Conservation (phyloP, 805 yeast species). For the Candida railenensis region DNA sequence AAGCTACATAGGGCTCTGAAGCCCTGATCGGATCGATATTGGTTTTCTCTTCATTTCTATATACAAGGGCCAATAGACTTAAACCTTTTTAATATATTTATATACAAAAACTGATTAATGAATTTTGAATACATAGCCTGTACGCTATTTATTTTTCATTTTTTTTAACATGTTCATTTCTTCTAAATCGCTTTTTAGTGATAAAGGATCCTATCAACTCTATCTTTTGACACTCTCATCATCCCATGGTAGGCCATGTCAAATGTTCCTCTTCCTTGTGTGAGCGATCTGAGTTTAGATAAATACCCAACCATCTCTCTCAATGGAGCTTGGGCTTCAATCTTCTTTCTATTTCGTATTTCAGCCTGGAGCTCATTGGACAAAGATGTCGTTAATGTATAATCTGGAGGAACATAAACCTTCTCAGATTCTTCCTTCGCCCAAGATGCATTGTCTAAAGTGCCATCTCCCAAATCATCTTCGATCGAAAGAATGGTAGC, state of each 20-base stretch:
- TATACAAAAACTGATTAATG: no score
- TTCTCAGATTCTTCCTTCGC: constrained; percentile 56
- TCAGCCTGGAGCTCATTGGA: constrained; percentile 7
- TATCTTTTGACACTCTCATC: constrained; percentile 60
- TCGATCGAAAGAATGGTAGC: constrained; percentile 73
- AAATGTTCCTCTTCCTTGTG: constrained; percentile 87
- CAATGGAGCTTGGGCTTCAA: constrained; percentile 82
- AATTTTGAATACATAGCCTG: no score
- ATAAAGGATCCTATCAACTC: constrained; percentile 27
- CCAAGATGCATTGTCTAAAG: constrained; percentile 40
- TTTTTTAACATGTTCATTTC: no score
- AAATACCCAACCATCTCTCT: constrained; percentile 90
- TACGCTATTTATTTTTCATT: no score
- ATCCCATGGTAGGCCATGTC: constrained; percentile 77
- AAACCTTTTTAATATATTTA: no score
- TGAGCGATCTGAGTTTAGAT: constrained; percentile 71
- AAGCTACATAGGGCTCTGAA: no score
- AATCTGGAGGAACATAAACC: constrained; percentile 75
- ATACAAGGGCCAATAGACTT: no score
- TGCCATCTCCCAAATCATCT: constrained; percentile 46
- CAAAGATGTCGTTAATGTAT: constrained; percentile 45
- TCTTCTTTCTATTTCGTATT: constrained; percentile 48
- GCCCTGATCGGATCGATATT: no score
- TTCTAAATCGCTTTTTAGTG: constrained; percentile 9
- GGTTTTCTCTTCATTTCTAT: no score